phyloP scores from a whole-genome alignment of 2,329 filamentous ascomycete species.

The Xylariaceae sp. region DNA sequence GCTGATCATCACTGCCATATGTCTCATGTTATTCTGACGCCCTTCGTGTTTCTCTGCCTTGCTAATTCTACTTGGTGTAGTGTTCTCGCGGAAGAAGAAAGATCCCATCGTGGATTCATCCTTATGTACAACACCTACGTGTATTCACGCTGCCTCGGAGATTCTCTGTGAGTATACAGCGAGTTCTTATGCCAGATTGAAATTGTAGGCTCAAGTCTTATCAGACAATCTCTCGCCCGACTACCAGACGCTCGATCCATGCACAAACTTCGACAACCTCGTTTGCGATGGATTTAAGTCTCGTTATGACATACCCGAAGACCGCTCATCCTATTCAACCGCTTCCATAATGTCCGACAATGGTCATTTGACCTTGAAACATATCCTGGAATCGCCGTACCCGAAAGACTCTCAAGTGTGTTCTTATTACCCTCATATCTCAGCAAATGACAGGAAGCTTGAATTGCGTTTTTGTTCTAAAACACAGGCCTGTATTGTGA shows the following conservation, averaged over 20 bases:
- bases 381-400: constrained; percentile 59
- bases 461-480: background rate
- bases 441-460: background rate
- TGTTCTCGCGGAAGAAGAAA: constrained; percentile 16
- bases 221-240: constrained; percentile 55
- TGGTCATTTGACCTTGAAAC: constrained; percentile 54
- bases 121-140: constrained; percentile 55
- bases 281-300: constrained; percentile 65
- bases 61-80: constrained; percentile 14
- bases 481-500: background rate
- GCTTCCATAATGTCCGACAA: constrained; percentile 59
- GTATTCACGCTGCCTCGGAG: constrained; percentile 59
- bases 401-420: constrained; percentile 37
- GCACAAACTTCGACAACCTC: constrained; percentile 64
- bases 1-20: no score
- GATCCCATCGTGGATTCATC: constrained; percentile 23
- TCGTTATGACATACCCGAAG: constrained; percentile 60
- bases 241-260: constrained; percentile 62
- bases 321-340: constrained; percentile 58
- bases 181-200: background rate
- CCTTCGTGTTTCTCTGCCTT: background rate
- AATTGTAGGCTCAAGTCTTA: constrained; percentile 4
- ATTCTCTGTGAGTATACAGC: constrained; percentile 42
- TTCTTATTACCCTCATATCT: background rate
- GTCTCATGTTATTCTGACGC: background rate